phyloP scores from a whole-genome alignment of 306 rosid genomes.

The Vicia villosa region DNA sequence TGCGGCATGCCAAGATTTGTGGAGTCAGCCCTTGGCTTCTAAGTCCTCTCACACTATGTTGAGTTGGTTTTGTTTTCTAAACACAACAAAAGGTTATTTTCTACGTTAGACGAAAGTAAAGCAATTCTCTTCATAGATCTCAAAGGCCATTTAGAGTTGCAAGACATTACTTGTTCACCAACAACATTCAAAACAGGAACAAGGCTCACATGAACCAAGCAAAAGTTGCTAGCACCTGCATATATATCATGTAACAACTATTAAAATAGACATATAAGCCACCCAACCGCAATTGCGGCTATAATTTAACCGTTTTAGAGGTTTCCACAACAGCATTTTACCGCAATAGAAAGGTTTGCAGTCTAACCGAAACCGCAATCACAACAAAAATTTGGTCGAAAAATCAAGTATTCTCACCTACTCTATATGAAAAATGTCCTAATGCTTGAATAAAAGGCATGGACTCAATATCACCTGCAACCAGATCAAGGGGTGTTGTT shows the following conservation, averaged over 20 bases:
- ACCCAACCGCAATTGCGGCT: background rate
- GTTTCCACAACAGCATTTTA: background rate
- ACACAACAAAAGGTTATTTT: constrained; percentile 26
- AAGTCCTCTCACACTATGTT: constrained; percentile 79
- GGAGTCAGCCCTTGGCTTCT: constrained; percentile 79
- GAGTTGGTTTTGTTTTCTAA: constrained; percentile 90
- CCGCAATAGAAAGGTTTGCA: background rate
- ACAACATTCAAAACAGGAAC: constrained; percentile 86
- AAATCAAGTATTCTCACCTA: constrained; percentile 53
- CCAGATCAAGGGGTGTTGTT: constrained; percentile 17
- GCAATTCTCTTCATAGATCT: constrained; percentile 1
- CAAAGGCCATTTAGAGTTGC: constrained; percentile 5
- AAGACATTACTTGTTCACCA: constrained; percentile 75
- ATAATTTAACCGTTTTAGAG: background rate
- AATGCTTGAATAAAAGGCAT: constrained; percentile 83
- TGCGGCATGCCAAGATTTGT: constrained; percentile 78
- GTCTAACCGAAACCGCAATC: background rate
- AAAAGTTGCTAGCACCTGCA: constrained; percentile 74
- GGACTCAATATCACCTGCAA: constrained; percentile 87
- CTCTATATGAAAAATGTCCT: constrained; percentile 77
- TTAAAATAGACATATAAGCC: background rate
- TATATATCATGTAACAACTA: constrained; percentile 14
- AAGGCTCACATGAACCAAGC: constrained; percentile 84
- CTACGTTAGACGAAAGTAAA: constrained; percentile 31
- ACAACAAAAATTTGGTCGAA: background rate